Evolutionary conservation across 768 basidiomycete species (phyloP), one percentile per base, ranked within the genome.

Genomic region (Termitomyces sp.): DNA sequence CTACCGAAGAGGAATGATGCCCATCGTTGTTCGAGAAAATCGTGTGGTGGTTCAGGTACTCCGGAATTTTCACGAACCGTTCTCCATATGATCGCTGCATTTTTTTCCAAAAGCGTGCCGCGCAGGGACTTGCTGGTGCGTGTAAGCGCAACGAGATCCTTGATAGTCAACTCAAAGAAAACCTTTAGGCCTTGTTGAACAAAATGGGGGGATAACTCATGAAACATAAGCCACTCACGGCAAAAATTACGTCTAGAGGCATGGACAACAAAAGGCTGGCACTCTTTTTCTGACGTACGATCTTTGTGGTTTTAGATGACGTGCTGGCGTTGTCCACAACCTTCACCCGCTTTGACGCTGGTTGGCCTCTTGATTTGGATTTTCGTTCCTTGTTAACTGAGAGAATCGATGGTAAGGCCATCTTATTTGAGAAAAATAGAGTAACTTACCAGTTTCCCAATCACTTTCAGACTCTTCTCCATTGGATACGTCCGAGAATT

Each of bases 11-110:
- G 60, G 32, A 76, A 58, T 7, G 45, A 54, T 7, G 68, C 70
- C 75, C 75, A 76, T 16, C 59, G 50, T 1, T 58, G 66, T 55
- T 74, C 75, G 3, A 67, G 65, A 35, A 71, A 65, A 53, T 69
- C 68, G 15, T 42, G 44, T 2, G 70, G 70, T 33, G 67, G 66
- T 7, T 63, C 60, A 11, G 74, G 75, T 0, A 51, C 66, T 20
- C 9, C 57, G 66, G 55, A 7, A 9, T 39, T 52, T 28, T 65
- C 49, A 5, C 69, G 64, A 7, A 69, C 67, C 0, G 57, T 46
- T 35, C 66, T 71, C 75, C 75, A 76, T 5, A 75, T 48, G 0
- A 57, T 57, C 0, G 51, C 57, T 1, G 71, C 68, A 18, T 62
- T 59, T 2, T 51, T 56, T 3, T 63, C 36, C 46, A 67, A 45